These are phyloP conservation scores for Barnettozyma siamensis DNA, from an alignment of 805 yeast genomes.

Conservation along the genomic window DNA sequence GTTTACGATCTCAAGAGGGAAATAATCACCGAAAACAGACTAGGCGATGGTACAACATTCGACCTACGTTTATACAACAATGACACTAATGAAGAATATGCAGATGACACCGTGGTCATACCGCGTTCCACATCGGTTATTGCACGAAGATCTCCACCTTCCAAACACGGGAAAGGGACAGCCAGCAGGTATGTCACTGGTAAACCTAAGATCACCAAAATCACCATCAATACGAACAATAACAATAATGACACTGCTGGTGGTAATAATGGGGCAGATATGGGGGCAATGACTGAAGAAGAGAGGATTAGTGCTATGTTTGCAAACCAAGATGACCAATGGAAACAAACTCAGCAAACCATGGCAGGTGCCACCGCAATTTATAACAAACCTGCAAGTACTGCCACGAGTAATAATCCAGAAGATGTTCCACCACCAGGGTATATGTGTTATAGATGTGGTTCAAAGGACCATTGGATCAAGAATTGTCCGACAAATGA, in stretches of 20 bases:
- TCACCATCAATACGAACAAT: conserved; percentile 14
- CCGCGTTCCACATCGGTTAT: conserved; percentile 83
- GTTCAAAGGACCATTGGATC: conserved; percentile 93
- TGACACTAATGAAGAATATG: conserved; percentile 68
- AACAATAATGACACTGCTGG: conserved; percentile 11
- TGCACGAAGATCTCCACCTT: conserved; percentile 74
- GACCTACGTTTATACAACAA: conserved; percentile 69
- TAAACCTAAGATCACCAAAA: conserved; percentile 48
- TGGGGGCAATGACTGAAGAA: conserved; percentile 61
- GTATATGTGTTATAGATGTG: conserved; percentile 94
- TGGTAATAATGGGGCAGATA: conserved; percentile 19
- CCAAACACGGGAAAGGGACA: conserved; percentile 38
- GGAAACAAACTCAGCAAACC: conserved; percentile 91
- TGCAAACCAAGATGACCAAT: conserved; percentile 86
- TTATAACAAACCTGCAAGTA: conserved; percentile 39
- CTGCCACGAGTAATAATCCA: conserved; percentile 24
- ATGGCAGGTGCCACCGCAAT: conserved; percentile 84
- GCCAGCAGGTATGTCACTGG: conserved; percentile 71
- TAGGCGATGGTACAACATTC: conserved; percentile 81
- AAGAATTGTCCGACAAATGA: conserved; percentile 91
- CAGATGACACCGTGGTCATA: conserved; percentile 85
- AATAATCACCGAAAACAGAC: conserved; percentile 71
- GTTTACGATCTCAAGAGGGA: conserved; percentile 93
- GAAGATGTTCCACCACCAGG: conserved; percentile 93
- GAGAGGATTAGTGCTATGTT: conserved; percentile 89